Conservation (phyloP, 2,329 filamentous ascomycete species). For the Talaromyces sp. region DNA sequence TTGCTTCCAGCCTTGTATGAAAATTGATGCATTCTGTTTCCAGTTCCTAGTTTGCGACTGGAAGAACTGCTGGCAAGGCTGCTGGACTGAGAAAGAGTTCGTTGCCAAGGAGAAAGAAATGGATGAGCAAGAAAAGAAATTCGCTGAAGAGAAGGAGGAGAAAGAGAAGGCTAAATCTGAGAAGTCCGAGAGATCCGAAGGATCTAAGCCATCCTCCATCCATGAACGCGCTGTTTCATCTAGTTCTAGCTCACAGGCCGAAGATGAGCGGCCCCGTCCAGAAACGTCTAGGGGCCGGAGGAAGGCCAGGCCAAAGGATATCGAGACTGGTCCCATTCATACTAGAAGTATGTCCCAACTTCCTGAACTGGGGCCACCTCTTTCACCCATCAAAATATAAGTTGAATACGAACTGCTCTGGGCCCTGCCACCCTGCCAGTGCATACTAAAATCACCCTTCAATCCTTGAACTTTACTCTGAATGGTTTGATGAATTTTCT, state of each 20-base stretch:
- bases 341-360: conserved; percentile 45
- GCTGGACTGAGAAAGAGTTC: conserved; percentile 82
- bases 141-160: conserved; percentile 29
- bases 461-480: neutral
- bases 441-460: neutral
- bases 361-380: conserved; percentile 51
- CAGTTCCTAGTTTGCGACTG: conserved; percentile 93
- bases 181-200: conserved; percentile 7
- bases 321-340: conserved; percentile 34
- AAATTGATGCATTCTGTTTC: conserved; percentile 93
- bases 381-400: conserved; percentile 53
- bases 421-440: neutral
- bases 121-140: conserved; percentile 35
- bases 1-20: conserved; percentile 96
- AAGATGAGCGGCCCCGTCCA: conserved; percentile 35
- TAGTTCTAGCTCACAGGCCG: conserved; percentile 60
- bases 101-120: conserved; percentile 60
- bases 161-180: conserved; percentile 14
- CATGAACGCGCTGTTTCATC: conserved; percentile 65
- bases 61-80: conserved; percentile 96
- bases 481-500: neutral
- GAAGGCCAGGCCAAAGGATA: conserved; percentile 38
- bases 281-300: conserved; percentile 34
- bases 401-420: neutral
- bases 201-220: conserved; percentile 22